Evolutionary conservation across 805 yeast species (phyloP), one percentile per base, ranked within the genome.

Genomic region (Saccharomycopsis amapae): DNA sequence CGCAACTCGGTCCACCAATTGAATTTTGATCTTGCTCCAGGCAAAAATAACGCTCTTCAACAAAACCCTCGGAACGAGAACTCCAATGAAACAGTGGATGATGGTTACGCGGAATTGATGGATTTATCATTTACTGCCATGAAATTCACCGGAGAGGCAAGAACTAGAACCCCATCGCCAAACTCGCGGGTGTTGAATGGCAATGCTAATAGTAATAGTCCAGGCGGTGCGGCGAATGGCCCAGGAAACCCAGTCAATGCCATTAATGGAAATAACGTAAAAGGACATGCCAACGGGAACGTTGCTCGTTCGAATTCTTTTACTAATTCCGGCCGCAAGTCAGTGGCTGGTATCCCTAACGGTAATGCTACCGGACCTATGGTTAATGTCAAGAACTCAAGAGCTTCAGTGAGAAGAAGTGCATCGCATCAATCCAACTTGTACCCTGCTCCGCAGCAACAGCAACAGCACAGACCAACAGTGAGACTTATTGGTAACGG

Each of bases 111-210:
- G 28, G 31, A 20, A 19, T 20, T 32, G 5, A 30, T 13, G 5
- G 32, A n/a, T 17, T 10, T n/a, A 4, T 42, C 33, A 35, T 38
- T 36, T 32, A 42, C 24, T 44, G 19, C 44, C 50, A 20, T 36
- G 45, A 51, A 45, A 52, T 53, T 46, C 54, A 53, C 23, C 45
- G 30, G 40, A 38, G 24, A 13, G 22, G 44, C 37, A 15, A 40
- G 53, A 37, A 38, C 53, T 15, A 44, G 51, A 40, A 49, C 58
- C 40, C 52, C 55, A 28, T 51, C 36, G 36, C 45, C 49, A 40
- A 51, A 47, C 44, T 58, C 35, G 12, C 30, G 30, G n/a, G n/a
- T n/a, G n/a, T n/a, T n/a, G n/a, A n/a, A n/a, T n/a, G n/a, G n/a
- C n/a, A n/a, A n/a, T n/a, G n/a, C n/a, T n/a, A n/a, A n/a, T n/a